Evolutionary conservation across 805 yeast genomes (phyloP).

Genomic region (Candida insectorum): DNA sequence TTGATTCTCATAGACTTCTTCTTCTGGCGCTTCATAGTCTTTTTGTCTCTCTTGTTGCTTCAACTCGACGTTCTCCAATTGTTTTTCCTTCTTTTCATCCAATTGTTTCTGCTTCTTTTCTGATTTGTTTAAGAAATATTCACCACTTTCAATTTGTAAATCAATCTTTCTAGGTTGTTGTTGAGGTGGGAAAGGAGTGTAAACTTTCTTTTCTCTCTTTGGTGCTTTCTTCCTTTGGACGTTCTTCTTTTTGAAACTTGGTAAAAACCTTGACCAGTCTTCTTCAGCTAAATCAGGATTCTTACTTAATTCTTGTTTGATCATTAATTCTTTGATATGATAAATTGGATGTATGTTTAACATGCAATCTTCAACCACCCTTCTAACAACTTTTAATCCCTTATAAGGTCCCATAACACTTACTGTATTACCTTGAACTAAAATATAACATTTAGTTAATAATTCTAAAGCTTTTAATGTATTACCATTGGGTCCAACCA

Average conservation of each 20-base stretch:
- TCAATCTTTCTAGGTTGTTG: slow-evolving; percentile 97
- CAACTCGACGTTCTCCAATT: slow-evolving; percentile 62
- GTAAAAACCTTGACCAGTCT: slow-evolving; percentile 95
- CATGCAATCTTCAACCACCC: slow-evolving; percentile 98
- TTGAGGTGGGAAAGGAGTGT: slow-evolving; percentile 99
- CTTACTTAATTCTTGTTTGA: slow-evolving; percentile 89
- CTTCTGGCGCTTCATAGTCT: slow-evolving; percentile 86
- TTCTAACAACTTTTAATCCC: slow-evolving; percentile 86
- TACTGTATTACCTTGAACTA: slow-evolving; percentile 97
- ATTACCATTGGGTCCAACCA: slow-evolving; percentile 96
- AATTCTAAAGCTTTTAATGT: slow-evolving; percentile 93
- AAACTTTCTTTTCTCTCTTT: slow-evolving; percentile 64
- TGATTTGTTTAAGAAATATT: slow-evolving; percentile 85
- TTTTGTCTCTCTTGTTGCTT: slow-evolving; percentile 69
- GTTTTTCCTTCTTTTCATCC: slow-evolving; percentile 76
- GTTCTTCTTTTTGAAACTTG: slow-evolving; percentile 93
- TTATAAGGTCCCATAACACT: slow-evolving; percentile 95
- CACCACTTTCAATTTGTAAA: slow-evolving; percentile 97
- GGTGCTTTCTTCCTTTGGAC: slow-evolving; percentile 90
- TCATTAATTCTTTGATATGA: slow-evolving; percentile 96
- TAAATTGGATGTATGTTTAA: slow-evolving; percentile 95
- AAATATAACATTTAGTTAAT: slow-evolving; percentile 89
- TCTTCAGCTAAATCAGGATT: slow-evolving; percentile 94
- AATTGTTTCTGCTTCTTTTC: slow-evolving; percentile 72
- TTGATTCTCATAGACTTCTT: slow-evolving; percentile 50